phyloP scores from a whole-genome alignment of 163 green algal genomes.

The Scenedesmus sp. region DNA sequence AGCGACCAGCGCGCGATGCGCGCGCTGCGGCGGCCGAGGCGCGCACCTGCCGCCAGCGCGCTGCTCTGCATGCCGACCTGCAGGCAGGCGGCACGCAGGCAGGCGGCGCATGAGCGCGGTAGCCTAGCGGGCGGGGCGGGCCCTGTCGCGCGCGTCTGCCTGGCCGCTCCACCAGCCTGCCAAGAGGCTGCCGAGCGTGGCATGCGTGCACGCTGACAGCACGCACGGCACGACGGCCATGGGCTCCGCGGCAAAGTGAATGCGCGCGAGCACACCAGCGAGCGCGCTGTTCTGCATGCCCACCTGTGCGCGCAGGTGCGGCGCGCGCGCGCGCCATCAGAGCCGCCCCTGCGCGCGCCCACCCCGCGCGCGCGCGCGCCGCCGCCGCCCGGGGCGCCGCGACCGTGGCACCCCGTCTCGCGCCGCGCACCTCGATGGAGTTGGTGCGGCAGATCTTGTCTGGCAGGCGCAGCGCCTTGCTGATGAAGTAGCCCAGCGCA shows the following conservation, averaged over 20 bases:
- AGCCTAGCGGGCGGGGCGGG: no score
- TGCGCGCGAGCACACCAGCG: constrained; percentile 74
- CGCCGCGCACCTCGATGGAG: constrained; percentile 81
- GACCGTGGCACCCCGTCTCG: no score
- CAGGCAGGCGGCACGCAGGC: no score
- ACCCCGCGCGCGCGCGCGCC: no score
- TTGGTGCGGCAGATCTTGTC: constrained; percentile 72
- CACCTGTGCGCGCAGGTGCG: constrained; percentile 48
- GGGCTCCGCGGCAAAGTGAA: constrained; percentile 73
- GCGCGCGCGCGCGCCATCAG: not conserved
- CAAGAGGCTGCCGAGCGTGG: constrained; percentile 69
- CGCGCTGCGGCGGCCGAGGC: no score
- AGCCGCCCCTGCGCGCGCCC: not conserved
- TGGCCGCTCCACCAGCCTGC: constrained; percentile 65
- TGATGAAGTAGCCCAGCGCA: constrained; percentile 73
- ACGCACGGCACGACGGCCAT: constrained; percentile 74
- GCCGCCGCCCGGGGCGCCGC: no score
- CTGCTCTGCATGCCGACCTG: constrained; percentile 69
- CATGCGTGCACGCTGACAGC: constrained; percentile 75
- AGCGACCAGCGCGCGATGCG: no score
- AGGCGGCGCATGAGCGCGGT: not conserved
- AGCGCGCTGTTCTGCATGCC: constrained; percentile 77
- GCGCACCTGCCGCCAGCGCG: constrained; percentile 53
- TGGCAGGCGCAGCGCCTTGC: constrained; percentile 62
- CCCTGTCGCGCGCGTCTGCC: no score